A percentile compares a stretch with the other conserved stretches of the same genome.
phyloP scores from a whole-genome alignment of 2,329 filamentous ascomycete species.

The Fusarium mundagurra region DNA sequence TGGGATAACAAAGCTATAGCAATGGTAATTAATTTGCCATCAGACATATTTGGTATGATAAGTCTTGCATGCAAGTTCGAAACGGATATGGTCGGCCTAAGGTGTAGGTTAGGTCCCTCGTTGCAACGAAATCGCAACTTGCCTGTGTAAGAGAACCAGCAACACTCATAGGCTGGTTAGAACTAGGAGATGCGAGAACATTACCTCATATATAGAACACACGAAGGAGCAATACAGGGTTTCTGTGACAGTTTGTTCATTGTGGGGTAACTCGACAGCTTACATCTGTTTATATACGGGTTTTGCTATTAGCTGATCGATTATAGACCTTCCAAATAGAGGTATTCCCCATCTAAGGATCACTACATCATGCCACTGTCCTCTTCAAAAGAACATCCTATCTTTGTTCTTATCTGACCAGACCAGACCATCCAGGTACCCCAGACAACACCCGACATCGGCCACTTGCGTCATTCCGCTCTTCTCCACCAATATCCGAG shows the following conservation, averaged over 20 bases:
- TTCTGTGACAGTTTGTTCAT: neutral
- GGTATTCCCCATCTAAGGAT: neutral
- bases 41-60: neutral
- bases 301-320: neutral
- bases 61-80: neutral
- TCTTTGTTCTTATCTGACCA: neutral
- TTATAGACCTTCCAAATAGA: neutral
- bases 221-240: fast-evolving
- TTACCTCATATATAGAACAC: neutral
- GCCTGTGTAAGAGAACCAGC: neutral
- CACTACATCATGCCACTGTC: neutral
- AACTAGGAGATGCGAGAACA: fast-evolving
- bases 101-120: neutral
- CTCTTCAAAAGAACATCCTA: neutral
- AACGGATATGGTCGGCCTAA: no score
- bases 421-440: slow-evolving; percentile 7
- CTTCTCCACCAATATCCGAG: slow-evolving; percentile 24
- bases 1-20: fast-evolving
- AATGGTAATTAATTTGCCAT: neutral
- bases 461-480: slow-evolving; percentile 27
- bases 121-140: neutral
- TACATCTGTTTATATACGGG: neutral
- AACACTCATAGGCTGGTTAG: neutral
- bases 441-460: slow-evolving; percentile 25
- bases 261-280: neutral